A percentile compares a stretch with the other conserved stretches of the same genome.
phyloP scores from a whole-genome alignment of 768 basidiomycete genomes.

The Lyophyllum decastes region DNA sequence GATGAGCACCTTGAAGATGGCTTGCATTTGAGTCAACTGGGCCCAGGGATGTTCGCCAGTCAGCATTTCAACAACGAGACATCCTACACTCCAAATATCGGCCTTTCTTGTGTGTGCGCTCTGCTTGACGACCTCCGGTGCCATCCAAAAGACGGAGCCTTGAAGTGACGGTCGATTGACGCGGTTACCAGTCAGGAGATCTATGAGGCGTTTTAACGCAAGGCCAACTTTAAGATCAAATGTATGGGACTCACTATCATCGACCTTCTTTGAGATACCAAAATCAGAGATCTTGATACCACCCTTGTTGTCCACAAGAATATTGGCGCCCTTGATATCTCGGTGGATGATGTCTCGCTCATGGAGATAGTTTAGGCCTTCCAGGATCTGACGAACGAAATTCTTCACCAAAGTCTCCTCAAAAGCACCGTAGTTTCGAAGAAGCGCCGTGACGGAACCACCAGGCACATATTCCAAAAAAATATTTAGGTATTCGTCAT shows the following conservation, averaged over 20 bases:
- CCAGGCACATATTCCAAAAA: constrained; percentile 97
- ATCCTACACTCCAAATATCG: constrained; percentile 96
- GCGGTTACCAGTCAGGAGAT: constrained; percentile 59
- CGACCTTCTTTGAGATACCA: constrained; percentile 96
- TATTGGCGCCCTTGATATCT: constrained; percentile 99
- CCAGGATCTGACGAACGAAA: constrained; percentile 89
- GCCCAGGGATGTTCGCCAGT: constrained; percentile 97
- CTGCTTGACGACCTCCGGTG: constrained; percentile 97
- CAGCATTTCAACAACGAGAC: constrained; percentile 94
- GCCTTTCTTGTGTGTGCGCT: constrained; percentile 89
- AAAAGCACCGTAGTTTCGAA: constrained; percentile 92
- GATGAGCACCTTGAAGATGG: constrained; percentile 84
- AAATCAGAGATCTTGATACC: constrained; percentile 98
- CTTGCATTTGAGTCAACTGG: constrained; percentile 97
- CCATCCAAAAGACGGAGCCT: constrained; percentile 99
- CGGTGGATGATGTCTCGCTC: constrained; percentile 95
- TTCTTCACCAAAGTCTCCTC: constrained; percentile 91
- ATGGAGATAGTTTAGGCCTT: constrained; percentile 88
- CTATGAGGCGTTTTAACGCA: constrained; percentile 21
- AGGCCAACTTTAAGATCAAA: background rate
- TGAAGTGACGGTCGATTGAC: constrained; percentile 91
- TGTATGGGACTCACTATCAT: constrained; percentile 72
- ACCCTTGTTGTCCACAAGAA: constrained; percentile 96
- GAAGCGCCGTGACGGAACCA: constrained; percentile 86
- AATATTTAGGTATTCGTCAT: constrained; percentile 90